A percentile compares a stretch with the other conserved stretches of the same genome.
phyloP scores from a whole-genome alignment of 805 yeast species.

The Candida namnaoensis region DNA sequence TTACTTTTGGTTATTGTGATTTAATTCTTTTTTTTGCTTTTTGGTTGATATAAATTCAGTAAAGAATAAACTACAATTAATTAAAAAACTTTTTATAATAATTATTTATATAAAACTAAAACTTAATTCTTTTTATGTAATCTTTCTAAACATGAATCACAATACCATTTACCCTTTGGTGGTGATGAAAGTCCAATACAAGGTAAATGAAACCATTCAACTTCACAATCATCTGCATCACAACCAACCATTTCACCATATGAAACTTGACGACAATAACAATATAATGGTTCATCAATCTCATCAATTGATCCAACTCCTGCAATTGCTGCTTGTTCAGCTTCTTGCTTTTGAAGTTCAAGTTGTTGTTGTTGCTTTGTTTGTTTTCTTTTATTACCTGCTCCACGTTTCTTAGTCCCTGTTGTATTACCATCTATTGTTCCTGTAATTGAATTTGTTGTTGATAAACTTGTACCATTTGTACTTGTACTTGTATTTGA shows the following conservation, averaged over 20 bases:
- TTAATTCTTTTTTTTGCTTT: too few species aligned
- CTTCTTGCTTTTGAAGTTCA: neutral
- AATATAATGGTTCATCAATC: conserved; percentile 73
- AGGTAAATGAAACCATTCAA: conserved; percentile 95
- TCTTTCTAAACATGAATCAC: conserved; percentile 48
- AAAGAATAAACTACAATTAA: too few species aligned
- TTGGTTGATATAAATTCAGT: too few species aligned
- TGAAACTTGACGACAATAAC: conserved; percentile 94
- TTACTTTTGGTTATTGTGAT: too few species aligned
- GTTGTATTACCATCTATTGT: too few species aligned
- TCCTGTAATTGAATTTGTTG: too few species aligned
- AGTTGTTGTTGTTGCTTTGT: too few species aligned
- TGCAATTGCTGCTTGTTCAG: too few species aligned
- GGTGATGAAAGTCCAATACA: conserved; percentile 82
- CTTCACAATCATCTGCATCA: conserved; percentile 85
- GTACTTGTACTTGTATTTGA: too few species aligned
- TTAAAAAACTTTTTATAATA: too few species aligned
- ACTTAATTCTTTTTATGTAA: conserved; percentile 28
- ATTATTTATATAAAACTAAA: too few species aligned
- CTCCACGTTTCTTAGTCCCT: conserved; percentile 11
- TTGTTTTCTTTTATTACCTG: conserved; percentile 2
- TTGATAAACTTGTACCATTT: conserved; percentile 4
- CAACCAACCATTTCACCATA: conserved; percentile 99
- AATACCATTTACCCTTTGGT: conserved; percentile 82
- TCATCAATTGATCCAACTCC: conserved; percentile 7